phyloP scores from a whole-genome alignment of 352 stramenopile genomes.

The Stramenopiles sp. region DNA sequence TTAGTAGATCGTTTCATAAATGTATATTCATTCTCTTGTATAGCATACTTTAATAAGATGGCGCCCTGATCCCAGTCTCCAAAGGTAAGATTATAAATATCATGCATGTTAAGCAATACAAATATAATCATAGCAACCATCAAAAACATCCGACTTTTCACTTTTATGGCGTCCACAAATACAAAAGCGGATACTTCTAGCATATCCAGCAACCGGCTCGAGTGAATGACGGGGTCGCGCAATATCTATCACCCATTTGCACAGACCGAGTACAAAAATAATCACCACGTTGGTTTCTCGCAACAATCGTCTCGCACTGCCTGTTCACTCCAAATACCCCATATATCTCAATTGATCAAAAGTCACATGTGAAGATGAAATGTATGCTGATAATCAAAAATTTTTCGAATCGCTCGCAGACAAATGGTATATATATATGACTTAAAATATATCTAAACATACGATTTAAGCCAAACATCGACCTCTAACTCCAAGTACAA shows the following conservation, averaged over 20 bases:
- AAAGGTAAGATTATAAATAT: background rate
- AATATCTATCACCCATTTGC: background rate
- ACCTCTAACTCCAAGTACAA: too few relatives aligned
- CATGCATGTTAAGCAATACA: background rate
- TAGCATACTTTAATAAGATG: background rate
- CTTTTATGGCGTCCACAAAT: background rate
- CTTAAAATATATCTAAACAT: too few relatives aligned
- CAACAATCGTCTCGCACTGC: background rate
- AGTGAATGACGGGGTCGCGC: background rate
- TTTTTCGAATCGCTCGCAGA: too few relatives aligned
- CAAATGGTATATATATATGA: too few relatives aligned
- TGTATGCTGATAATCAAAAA: too few relatives aligned
- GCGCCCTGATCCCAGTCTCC: background rate
- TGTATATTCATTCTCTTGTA: background rate
- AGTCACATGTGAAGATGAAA: too few relatives aligned
- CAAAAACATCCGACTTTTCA: background rate
- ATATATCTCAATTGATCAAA: too few relatives aligned
- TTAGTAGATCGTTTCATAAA: background rate
- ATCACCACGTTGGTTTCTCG: background rate
- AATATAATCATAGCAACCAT: background rate
- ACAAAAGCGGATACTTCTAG: background rate
- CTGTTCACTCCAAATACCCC: too few relatives aligned
- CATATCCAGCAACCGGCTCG: background rate
- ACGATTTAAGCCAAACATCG: too few relatives aligned
- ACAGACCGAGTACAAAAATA: background rate